These are phyloP conservation scores for Talaromyces trachyspermus DNA, from an alignment of 495 filamentous ascomycete species.

Conservation along the genomic window DNA sequence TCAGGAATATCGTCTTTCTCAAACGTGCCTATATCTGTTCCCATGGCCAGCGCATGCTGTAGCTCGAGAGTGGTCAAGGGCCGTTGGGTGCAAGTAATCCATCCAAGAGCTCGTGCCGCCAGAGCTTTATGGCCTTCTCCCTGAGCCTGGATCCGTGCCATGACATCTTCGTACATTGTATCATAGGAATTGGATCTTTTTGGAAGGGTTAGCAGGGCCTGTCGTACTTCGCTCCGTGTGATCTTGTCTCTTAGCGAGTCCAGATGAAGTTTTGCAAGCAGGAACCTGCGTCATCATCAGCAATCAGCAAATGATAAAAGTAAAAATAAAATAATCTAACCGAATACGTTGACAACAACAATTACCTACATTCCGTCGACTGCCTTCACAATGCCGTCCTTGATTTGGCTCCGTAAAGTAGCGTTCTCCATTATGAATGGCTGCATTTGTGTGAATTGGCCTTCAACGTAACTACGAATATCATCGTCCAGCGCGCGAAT, in stretches of 20 bases:
- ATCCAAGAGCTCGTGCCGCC: constrained; percentile 17
- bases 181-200: constrained; percentile 18
- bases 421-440: constrained; percentile 14
- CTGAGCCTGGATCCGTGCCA: constrained; percentile 31
- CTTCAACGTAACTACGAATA: constrained; percentile 23
- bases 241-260: constrained; percentile 27
- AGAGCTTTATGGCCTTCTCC: constrained; percentile 16
- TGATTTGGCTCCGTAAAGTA: constrained; percentile 17
- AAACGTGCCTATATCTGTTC: constrained; percentile 10
- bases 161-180: constrained; percentile 27
- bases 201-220: constrained; percentile 21
- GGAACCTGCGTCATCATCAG: constrained; percentile 24
- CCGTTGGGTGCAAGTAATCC: constrained; percentile 21
- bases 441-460: constrained; percentile 21
- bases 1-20: constrained; percentile 21
- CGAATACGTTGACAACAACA: not conserved
- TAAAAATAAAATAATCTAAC: not conserved
- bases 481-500: constrained; percentile 25
- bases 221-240: constrained; percentile 20
- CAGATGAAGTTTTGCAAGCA: constrained; percentile 33
- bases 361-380: constrained; percentile 18
- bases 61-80: constrained; percentile 18
- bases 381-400: constrained; percentile 14
- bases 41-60: constrained; percentile 29
- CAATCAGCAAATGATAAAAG: not conserved